Conservation (phyloP, 345 rosid genomes). For the Populus euphratica region DNA sequence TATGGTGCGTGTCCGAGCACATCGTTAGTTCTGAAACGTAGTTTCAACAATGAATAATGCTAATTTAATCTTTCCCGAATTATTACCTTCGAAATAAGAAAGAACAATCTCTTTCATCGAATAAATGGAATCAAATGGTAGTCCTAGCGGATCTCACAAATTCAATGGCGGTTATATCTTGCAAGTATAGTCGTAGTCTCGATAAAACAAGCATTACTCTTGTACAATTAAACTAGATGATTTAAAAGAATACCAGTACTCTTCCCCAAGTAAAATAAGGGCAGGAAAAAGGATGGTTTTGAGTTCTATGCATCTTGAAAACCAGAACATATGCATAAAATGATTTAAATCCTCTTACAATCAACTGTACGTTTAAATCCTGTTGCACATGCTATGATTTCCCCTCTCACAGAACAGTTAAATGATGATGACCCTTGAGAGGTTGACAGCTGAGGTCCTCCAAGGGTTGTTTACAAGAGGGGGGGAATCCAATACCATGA, state of each 20-base stretch:
- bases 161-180: too few species aligned
- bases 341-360: background rate
- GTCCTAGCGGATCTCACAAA: background rate
- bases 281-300: too few species aligned
- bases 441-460: conserved; percentile 12
- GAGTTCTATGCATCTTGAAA: too few species aligned
- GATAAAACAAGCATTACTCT: too few species aligned
- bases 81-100: too few species aligned
- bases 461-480: conserved; percentile 8
- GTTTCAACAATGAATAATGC: background rate
- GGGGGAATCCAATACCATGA: conserved; percentile 7
- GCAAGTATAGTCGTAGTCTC: too few species aligned
- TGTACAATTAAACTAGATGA: too few species aligned
- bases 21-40: background rate
- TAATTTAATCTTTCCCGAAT: background rate
- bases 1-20: too few species aligned
- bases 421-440: background rate
- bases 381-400: background rate
- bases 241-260: too few species aligned
- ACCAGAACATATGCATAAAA: background rate
- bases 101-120: background rate
- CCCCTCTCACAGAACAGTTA: background rate
- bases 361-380: background rate
- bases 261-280: too few species aligned
- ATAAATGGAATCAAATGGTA: too few species aligned